phyloP scores from a whole-genome alignment of 306 rosid genomes.

The Prunus dulcis region DNA sequence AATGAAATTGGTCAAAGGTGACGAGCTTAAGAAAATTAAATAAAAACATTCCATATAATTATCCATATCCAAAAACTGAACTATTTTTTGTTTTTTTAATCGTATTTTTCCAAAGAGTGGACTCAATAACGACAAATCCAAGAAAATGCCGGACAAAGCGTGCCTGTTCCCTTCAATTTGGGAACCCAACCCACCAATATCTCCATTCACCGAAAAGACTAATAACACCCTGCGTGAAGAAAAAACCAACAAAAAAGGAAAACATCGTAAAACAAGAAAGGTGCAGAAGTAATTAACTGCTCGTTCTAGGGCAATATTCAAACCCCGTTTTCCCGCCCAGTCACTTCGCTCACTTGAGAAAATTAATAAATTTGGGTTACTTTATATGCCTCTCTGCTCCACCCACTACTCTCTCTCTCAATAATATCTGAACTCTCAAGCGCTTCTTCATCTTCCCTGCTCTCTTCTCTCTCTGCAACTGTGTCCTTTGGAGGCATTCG shows the following conservation, averaged over 20 bases:
- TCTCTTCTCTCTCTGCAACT: not conserved
- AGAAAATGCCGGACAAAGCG: not conserved
- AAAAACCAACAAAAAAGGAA: not conserved
- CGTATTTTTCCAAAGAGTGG: not conserved
- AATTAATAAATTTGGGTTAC: not conserved
- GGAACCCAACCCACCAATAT: not conserved
- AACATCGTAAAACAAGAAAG: not conserved
- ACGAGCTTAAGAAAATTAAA: not conserved
- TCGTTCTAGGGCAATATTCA: constrained; percentile 11
- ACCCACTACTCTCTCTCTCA: not conserved
- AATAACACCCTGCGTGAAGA: not conserved
- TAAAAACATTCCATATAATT: rapidly evolving
- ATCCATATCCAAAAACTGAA: not conserved
- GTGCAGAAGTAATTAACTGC: constrained; percentile 25
- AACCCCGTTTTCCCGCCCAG: constrained; percentile 61
- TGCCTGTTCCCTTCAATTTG: not conserved
- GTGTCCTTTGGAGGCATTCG: not conserved
- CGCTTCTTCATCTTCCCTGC: constrained; percentile 17
- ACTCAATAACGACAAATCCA: not conserved
- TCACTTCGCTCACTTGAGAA: not conserved
- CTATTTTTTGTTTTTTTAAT: not conserved
- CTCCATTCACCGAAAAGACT: not conserved
- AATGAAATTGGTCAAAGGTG: no score
- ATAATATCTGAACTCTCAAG: not conserved
- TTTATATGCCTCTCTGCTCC: constrained; percentile 11